Conservation (phyloP, 805 yeast genomes). For the Clavispora phyllophila region DNA sequence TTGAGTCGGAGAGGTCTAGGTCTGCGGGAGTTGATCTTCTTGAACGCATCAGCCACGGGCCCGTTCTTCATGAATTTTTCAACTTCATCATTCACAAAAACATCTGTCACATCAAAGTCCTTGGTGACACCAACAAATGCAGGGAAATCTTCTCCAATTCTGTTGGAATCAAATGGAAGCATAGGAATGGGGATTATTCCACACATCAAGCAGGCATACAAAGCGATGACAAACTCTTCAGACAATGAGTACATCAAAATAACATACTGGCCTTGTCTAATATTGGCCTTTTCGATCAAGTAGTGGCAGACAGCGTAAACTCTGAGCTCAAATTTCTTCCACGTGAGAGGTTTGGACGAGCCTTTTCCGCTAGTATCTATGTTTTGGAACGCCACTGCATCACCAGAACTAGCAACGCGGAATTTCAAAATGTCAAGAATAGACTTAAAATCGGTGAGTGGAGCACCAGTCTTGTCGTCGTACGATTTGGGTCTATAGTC, state of each 20-base stretch:
- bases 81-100: constrained; percentile 74
- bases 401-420: constrained; percentile 70
- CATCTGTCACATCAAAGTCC: constrained; percentile 64
- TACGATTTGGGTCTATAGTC: constrained; percentile 71
- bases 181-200: constrained; percentile 78
- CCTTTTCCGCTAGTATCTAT: constrained; percentile 32
- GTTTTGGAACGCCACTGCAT: constrained; percentile 67
- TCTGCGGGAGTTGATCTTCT: constrained; percentile 35
- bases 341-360: constrained; percentile 41
- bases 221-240: constrained; percentile 78
- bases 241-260: constrained; percentile 80
- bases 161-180: constrained; percentile 59
- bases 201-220: constrained; percentile 79
- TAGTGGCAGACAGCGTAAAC: constrained; percentile 71
- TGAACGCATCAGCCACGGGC: constrained; percentile 54
- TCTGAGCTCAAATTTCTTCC: constrained; percentile 78
- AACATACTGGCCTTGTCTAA: constrained; percentile 68
- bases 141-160: constrained; percentile 69
- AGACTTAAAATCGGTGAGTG: constrained; percentile 64
- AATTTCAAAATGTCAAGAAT: constrained; percentile 73
- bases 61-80: constrained; percentile 67
- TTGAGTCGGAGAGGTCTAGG: constrained; percentile 47
- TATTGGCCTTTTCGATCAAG: constrained; percentile 58
- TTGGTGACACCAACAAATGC: constrained; percentile 60
- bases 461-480: constrained; percentile 75